phyloP scores from a whole-genome alignment of 495 filamentous ascomycete genomes.

The Penicillium daleae region DNA sequence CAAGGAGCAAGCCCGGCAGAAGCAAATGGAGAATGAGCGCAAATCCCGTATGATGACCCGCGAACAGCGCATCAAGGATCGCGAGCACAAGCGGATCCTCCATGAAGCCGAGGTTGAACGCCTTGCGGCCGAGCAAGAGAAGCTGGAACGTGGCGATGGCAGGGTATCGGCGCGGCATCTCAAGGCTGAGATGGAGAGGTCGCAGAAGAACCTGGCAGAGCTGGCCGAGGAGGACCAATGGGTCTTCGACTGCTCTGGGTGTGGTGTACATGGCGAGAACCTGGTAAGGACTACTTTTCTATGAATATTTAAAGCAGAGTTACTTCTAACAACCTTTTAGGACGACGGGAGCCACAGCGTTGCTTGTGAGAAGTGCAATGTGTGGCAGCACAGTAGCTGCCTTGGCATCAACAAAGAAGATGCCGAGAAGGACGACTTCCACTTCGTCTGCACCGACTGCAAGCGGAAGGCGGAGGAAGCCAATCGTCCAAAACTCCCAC shows the following conservation, averaged over 20 bases:
- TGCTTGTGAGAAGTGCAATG: conserved; percentile 91
- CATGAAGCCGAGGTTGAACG: conserved; percentile 83
- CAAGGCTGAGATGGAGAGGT: conserved; percentile 75
- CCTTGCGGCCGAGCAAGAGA: conserved; percentile 76
- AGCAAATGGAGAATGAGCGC: conserved; percentile 73
- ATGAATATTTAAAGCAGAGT: neutral
- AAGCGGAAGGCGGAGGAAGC: conserved; percentile 66
- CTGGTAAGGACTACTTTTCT: conserved; percentile 46
- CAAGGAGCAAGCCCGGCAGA: conserved; percentile 66
- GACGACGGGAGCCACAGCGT: conserved; percentile 93
- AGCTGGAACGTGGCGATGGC: conserved; percentile 61
- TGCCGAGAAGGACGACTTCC: conserved; percentile 84
- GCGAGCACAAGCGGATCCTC: conserved; percentile 75
- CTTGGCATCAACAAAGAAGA: conserved; percentile 75
- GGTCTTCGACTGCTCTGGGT: conserved; percentile 90
- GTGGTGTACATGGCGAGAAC: conserved; percentile 85
- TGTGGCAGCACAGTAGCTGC: conserved; percentile 96
- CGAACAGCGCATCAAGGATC: conserved; percentile 80
- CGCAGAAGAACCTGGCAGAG: conserved; percentile 70
- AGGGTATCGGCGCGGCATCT: conserved; percentile 78
- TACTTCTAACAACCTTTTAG: conserved; percentile 37
- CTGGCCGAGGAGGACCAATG: conserved; percentile 82
- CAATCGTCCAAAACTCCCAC: conserved; percentile 68
- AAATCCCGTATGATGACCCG: conserved; percentile 82
- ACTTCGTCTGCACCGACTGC: conserved; percentile 84